A percentile compares a stretch with the other conserved stretches of the same genome.
phyloP scores from a whole-genome alignment of 2,329 filamentous ascomycete species.

The Beauveria pseudobassiana region DNA sequence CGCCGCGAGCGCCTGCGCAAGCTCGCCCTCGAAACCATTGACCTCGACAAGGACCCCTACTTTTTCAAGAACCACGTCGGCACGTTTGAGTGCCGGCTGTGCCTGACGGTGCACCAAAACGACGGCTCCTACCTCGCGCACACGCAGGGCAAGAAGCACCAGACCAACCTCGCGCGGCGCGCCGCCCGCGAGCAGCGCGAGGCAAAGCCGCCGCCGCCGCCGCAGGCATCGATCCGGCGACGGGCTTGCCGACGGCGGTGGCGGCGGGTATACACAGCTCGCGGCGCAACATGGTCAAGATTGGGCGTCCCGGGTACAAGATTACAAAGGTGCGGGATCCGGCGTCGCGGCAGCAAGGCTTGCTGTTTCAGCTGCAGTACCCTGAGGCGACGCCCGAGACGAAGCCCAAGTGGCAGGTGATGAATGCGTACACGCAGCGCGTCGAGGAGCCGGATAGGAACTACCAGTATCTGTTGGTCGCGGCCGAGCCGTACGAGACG shows the following conservation, averaged over 20 bases:
- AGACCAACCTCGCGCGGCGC: slow-evolving; percentile 92
- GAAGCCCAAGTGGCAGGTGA: slow-evolving; percentile 82
- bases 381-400: slow-evolving; percentile 76
- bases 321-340: slow-evolving; percentile 94
- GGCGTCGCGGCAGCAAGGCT: slow-evolving; percentile 75
- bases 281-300: slow-evolving; percentile 85
- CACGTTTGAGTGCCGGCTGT: slow-evolving; percentile 94
- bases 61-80: slow-evolving; percentile 99
- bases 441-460: slow-evolving; percentile 90
- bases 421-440: slow-evolving; percentile 96
- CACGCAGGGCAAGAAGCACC: slow-evolving; percentile 97
- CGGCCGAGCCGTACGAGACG: slow-evolving; percentile 96
- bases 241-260: slow-evolving; percentile 66
- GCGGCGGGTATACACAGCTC: slow-evolving; percentile 60
- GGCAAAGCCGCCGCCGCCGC: slow-evolving; percentile 46
- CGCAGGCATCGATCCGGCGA: slow-evolving; percentile 50
- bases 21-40: slow-evolving; percentile 96
- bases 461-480: slow-evolving; percentile 90
- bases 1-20: slow-evolving; percentile 94
- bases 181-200: slow-evolving; percentile 94
- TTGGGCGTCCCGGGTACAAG: slow-evolving; percentile 92
- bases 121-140: slow-evolving; percentile 98
- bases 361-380: slow-evolving; percentile 95
- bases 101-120: slow-evolving; percentile 96
- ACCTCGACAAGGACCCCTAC: slow-evolving; percentile 98